A percentile compares a stretch with the other conserved stretches of the same genome.
Evolutionary conservation across 371 early-diverging fungal genomes (phyloP).

Genomic region (Rhizopus delemar): DNA sequence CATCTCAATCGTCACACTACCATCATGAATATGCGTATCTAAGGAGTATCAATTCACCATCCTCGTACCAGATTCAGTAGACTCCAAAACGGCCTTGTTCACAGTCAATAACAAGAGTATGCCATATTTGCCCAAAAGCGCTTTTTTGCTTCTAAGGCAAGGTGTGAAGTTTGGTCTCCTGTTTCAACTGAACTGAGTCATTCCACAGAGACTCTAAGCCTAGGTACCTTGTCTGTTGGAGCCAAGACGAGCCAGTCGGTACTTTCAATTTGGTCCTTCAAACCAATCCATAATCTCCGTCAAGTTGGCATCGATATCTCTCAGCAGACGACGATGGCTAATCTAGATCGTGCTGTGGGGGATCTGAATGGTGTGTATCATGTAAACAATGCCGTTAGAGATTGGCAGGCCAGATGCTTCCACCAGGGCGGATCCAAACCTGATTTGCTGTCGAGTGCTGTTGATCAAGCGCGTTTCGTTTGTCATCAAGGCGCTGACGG

Average conservation of each 20-base stretch:
- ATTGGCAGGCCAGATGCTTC: slow-evolving; percentile 42
- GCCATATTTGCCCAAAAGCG: slow-evolving; percentile 31
- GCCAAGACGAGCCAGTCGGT: slow-evolving; percentile 47
- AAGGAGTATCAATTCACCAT: slow-evolving; percentile 32
- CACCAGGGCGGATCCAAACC: too few species aligned
- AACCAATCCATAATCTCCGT: slow-evolving; percentile 41
- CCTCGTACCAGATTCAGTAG: slow-evolving; percentile 24
- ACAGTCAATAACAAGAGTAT: slow-evolving; percentile 39
- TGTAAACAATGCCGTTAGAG: slow-evolving; percentile 55
- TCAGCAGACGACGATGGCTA: slow-evolving; percentile 46
- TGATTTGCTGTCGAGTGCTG: too few species aligned
- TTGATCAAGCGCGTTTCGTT: too few species aligned
- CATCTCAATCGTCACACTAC: too few species aligned
- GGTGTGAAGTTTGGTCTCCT: slow-evolving; percentile 48
- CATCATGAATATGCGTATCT: slow-evolving; percentile 26
- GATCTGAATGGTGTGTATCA: too few species aligned
- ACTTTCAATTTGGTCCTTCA: slow-evolving; percentile 35
- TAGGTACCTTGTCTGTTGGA: slow-evolving; percentile 58
- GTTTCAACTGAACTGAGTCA: slow-evolving; percentile 43
- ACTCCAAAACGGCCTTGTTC: slow-evolving; percentile 31
- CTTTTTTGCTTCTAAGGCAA: slow-evolving; percentile 19
- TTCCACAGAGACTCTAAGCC: slow-evolving; percentile 45
- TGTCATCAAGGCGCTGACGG: too few species aligned
- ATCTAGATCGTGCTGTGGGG: slow-evolving; percentile 47
- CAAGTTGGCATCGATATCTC: slow-evolving; percentile 42